Percentiles rank a stretch among this genome's conserved stretches.
Evolutionary conservation across 1,284 basidiomycete genomes (phyloP).

Genomic region (Bondarzewia mesenterica): DNA sequence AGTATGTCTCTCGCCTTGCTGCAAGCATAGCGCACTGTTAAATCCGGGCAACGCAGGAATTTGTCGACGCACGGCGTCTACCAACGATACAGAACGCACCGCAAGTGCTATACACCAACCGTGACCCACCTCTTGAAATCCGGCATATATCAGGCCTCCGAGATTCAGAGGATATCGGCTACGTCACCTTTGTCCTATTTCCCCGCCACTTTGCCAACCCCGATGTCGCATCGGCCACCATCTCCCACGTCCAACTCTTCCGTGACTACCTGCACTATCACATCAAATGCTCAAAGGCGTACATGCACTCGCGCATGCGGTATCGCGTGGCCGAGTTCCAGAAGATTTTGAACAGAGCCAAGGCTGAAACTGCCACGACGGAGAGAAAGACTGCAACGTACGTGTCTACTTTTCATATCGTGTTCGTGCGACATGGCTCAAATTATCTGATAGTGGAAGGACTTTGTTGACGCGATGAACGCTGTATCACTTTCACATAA

Average conservation of each 20-base stretch:
- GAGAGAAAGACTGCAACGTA: constrained; percentile 93
- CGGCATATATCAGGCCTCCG: constrained; percentile 78
- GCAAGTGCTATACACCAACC: constrained; percentile 95
- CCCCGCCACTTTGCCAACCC: constrained; percentile 89
- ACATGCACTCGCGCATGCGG: constrained; percentile 98
- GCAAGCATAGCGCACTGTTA: neutral
- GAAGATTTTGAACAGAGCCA: constrained; percentile 97
- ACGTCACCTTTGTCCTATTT: constrained; percentile 98
- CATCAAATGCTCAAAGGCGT: constrained; percentile 99
- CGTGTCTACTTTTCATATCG: constrained; percentile 20
- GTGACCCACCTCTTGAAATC: constrained; percentile 95
- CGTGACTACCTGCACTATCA: constrained; percentile 98
- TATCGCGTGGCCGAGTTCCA: constrained; percentile 94
- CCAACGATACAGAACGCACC: constrained; percentile 95
- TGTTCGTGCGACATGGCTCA: constrained; percentile 9
- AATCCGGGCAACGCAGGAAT: constrained; percentile 60
- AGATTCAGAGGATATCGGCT: constrained; percentile 88
- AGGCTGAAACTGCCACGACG: constrained; percentile 79
- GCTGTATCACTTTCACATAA: neutral
- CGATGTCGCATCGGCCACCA: constrained; percentile 72
- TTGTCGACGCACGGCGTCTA: constrained; percentile 92
- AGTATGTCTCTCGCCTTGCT: constrained; percentile 33
- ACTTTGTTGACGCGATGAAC: constrained; percentile 43
- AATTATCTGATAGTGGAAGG: constrained; percentile 32
- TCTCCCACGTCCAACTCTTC: constrained; percentile 96